phyloP scores from a whole-genome alignment of 2,329 filamentous ascomycete genomes.

The Cladosporium colombiae region DNA sequence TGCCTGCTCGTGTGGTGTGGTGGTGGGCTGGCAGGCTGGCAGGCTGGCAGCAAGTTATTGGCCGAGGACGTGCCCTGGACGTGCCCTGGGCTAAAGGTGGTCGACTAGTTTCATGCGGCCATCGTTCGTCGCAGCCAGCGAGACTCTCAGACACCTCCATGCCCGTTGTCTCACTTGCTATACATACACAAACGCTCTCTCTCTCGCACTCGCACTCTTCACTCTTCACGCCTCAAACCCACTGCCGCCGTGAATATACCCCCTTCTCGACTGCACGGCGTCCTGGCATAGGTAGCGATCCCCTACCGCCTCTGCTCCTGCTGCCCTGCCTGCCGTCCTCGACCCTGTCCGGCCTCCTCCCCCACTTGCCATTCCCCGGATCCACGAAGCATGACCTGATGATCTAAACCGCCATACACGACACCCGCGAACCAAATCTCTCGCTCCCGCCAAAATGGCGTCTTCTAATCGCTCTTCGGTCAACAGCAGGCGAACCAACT shows the following conservation, averaged over 20 bases:
- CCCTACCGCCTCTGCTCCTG: not conserved
- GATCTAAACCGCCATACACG: conserved; percentile 4
- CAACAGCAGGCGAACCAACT: conserved; percentile 45
- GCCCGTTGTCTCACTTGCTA: not conserved
- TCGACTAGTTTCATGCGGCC: not conserved
- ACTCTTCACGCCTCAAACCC: not conserved
- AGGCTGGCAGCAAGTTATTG: not conserved
- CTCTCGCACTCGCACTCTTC: conserved; percentile 7
- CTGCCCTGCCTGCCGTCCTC: not conserved
- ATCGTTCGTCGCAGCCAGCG: conserved; percentile 10
- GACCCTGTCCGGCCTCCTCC: conserved; percentile 9
- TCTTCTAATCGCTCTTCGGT: conserved; percentile 35
- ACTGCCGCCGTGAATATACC: not conserved
- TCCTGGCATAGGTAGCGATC: not conserved
- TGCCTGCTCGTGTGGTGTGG: not conserved
- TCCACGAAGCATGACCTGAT: conserved; percentile 16
- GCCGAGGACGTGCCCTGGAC: conserved; percentile 3
- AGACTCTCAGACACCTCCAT: not conserved
- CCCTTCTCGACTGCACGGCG: not conserved
- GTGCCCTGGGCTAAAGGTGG: not conserved
- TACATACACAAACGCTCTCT: not conserved
- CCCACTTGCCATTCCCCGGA: conserved; percentile 18
- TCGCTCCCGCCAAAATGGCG: conserved; percentile 29
- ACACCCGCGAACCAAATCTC: conserved; percentile 5
- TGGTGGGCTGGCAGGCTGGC: not conserved